A percentile compares a stretch with the other conserved stretches of the same genome.
Conservation (phyloP, 306 rosid genomes). For the Vachellia collinsii region DNA sequence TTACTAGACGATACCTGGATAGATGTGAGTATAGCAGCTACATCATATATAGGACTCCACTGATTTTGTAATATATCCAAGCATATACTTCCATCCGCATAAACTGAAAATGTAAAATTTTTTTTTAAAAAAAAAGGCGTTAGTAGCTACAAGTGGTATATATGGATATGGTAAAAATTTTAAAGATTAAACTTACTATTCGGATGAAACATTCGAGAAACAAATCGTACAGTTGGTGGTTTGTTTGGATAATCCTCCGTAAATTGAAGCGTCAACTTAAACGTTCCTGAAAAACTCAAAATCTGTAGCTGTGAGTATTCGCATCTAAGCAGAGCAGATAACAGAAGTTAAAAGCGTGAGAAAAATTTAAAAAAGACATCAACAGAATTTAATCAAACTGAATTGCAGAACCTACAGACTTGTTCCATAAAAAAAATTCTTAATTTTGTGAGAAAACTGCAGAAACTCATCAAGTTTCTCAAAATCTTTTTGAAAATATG, state of each 20-base stretch:
- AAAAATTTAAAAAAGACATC: conserved; percentile 5
- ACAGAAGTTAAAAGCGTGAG: not conserved
- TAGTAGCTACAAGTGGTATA: not conserved
- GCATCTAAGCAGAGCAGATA: not conserved
- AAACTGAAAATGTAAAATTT: conserved; percentile 43
- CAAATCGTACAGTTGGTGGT: conserved; percentile 90
- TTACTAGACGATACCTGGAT: conserved; percentile 50
- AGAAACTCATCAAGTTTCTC: conserved; percentile 18
- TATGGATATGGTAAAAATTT: conserved; percentile 9
- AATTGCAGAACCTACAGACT: not conserved
- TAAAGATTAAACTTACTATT: conserved; percentile 68
- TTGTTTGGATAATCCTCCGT: conserved; percentile 91
- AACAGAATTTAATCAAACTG: conserved; percentile 15
- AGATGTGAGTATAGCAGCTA: conserved; percentile 68
- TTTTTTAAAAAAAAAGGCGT: conserved; percentile 6
- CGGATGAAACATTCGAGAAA: conserved; percentile 92
- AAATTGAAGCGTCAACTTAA: conserved; percentile 87
- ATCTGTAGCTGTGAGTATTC: conserved; percentile 30
- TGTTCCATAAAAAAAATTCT: not conserved
- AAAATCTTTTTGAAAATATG: conserved; percentile 7
- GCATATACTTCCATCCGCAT: conserved; percentile 71
- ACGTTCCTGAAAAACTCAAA: conserved; percentile 72
- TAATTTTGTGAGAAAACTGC: not conserved
- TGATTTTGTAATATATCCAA: conserved; percentile 66
- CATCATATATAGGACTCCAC: conserved; percentile 74